Conservation (phyloP, 2,329 filamentous ascomycete species). For the Cercospora sesami region DNA sequence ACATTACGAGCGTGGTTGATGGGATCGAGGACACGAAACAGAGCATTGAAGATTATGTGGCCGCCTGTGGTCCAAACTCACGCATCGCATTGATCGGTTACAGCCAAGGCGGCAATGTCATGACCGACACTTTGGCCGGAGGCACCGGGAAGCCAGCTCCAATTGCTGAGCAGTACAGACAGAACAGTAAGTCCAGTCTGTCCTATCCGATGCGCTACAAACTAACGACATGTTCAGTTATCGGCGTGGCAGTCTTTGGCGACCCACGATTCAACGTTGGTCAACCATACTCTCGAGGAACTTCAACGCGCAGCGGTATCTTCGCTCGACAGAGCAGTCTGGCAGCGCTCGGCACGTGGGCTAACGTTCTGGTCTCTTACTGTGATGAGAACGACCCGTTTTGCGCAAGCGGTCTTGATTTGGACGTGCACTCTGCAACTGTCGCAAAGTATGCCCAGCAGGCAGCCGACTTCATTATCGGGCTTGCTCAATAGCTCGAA, state of each 20-base stretch:
- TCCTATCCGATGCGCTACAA: neutral
- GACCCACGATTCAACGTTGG: conserved; percentile 39
- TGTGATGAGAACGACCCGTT: conserved; percentile 31
- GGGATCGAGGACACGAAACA: conserved; percentile 38
- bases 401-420: conserved; percentile 25
- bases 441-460: conserved; percentile 25
- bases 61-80: conserved; percentile 28
- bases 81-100: conserved; percentile 44
- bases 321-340: conserved; percentile 26
- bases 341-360: conserved; percentile 24
- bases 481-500: conserved; percentile 9
- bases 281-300: conserved; percentile 38
- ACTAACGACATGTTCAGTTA: conserved; percentile 24
- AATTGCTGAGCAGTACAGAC: conserved; percentile 32
- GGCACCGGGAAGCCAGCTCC: conserved; percentile 33
- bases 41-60: conserved; percentile 37
- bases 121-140: conserved; percentile 22
- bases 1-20: conserved; percentile 32
- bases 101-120: conserved; percentile 36
- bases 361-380: conserved; percentile 27
- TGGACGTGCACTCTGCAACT: conserved; percentile 25
- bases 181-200: conserved; percentile 27
- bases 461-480: conserved; percentile 27
- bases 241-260: conserved; percentile 42
- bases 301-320: conserved; percentile 34